A percentile compares a stretch with the other conserved stretches of the same genome.
Evolutionary conservation across 2,329 filamentous ascomycete genomes (phyloP).

Genomic region (Pseudocercospora fijiensis): DNA sequence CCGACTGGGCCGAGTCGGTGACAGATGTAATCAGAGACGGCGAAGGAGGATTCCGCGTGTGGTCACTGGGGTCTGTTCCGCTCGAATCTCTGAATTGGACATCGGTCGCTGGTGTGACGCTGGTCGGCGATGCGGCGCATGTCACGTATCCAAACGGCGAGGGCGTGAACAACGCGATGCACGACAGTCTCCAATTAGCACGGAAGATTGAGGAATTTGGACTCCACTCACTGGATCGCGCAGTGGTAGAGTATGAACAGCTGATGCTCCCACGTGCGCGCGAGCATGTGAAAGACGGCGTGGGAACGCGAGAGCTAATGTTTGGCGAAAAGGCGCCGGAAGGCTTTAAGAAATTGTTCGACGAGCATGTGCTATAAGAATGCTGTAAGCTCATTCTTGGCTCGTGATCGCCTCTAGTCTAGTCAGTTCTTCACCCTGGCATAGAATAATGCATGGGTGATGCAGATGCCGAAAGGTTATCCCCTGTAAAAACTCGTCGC

Average conservation of each 20-base stretch:
- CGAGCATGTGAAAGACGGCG: constrained; percentile 18
- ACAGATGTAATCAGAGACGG: constrained; percentile 46
- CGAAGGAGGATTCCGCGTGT: constrained; percentile 41
- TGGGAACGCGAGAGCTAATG: constrained; percentile 16
- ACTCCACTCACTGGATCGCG: constrained; percentile 28
- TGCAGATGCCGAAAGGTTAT: background rate
- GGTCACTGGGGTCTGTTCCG: constrained; percentile 56
- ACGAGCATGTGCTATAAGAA: background rate
- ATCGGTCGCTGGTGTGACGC: constrained; percentile 50
- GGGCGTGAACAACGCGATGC: constrained; percentile 59
- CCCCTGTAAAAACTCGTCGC: too few relatives aligned
- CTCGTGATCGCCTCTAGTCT: constrained; percentile 7
- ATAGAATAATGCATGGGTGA: background rate
- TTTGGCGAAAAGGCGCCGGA: constrained; percentile 23
- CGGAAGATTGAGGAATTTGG: constrained; percentile 42
- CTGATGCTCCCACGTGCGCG: constrained; percentile 35
- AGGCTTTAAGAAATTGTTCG: background rate
- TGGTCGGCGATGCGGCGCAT: constrained; percentile 62
- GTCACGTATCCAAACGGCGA: constrained; percentile 57
- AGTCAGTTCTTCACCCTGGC: background rate
- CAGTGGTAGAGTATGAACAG: constrained; percentile 36
- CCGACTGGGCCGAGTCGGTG: constrained; percentile 48
- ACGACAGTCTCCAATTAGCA: constrained; percentile 55
- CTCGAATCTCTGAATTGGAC: constrained; percentile 50
- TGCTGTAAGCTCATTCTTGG: constrained; percentile 8